Conservation (phyloP, 176 grass and related monocot genomes). For the Guadua angustifolia region DNA sequence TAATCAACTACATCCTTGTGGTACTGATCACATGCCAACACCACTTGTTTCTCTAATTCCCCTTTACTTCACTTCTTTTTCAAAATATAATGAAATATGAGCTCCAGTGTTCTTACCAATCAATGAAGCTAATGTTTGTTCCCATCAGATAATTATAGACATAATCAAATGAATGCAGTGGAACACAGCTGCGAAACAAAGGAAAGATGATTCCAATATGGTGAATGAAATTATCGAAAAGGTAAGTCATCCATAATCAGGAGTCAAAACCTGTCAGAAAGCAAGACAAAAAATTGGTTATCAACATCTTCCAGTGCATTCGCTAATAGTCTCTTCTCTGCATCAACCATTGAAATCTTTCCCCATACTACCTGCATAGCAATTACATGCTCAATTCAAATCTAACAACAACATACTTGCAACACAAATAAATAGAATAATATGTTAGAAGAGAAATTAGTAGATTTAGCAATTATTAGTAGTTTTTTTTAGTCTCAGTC, state of each 20-base stretch:
- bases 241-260: slow-evolving; percentile 24
- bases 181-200: slow-evolving; percentile 80
- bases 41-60: slow-evolving; percentile 9
- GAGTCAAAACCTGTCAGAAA: slow-evolving; percentile 83
- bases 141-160: slow-evolving; percentile 96
- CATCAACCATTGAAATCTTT: slow-evolving; percentile 97
- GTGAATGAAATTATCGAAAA: slow-evolving; percentile 43
- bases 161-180: slow-evolving; percentile 93
- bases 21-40: slow-evolving; percentile 23
- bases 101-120: slow-evolving; percentile 68
- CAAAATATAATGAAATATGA: slow-evolving; percentile 38
- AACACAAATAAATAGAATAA: slow-evolving; percentile 8
- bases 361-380: slow-evolving; percentile 87
- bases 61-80: slow-evolving; percentile 15
- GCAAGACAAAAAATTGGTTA: slow-evolving; percentile 94
- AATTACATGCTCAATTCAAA: slow-evolving; percentile 33
- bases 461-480: neutral
- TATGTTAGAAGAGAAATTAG: neutral
- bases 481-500: slow-evolving; percentile 8
- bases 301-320: slow-evolving; percentile 83
- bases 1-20: neutral
- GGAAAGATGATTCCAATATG: slow-evolving; percentile 42
- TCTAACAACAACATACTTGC: neutral
- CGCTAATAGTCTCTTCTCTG: slow-evolving; percentile 89
- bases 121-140: slow-evolving; percentile 82